Conservation (phyloP, 2,329 filamentous ascomycete genomes). For the Alternaria burnsii region DNA sequence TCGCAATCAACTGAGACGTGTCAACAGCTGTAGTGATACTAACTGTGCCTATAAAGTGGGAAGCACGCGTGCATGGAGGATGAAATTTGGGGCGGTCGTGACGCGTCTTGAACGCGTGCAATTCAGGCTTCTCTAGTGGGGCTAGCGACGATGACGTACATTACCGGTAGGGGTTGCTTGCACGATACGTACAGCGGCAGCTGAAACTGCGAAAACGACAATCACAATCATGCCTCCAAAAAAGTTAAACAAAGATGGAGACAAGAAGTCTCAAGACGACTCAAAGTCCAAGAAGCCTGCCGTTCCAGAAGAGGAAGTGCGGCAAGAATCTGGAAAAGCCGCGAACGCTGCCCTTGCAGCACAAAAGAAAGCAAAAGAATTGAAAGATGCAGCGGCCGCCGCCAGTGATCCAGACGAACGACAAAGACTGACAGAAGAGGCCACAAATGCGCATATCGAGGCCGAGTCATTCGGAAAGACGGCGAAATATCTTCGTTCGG, state of each 20-base stretch:
- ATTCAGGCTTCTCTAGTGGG: constrained; percentile 5
- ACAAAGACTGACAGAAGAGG: constrained; percentile 33
- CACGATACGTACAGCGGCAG: not conserved
- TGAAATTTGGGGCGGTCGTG: not conserved
- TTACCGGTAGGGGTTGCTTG: not conserved
- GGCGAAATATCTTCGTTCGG: constrained; percentile 35
- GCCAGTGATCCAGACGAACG: constrained; percentile 29
- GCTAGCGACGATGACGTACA: constrained; percentile 19
- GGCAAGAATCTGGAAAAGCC: constrained; percentile 30
- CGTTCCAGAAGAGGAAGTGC: constrained; percentile 29
- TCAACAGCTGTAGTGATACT: not conserved
- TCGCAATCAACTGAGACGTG: not conserved
- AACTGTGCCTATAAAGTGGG: not conserved
- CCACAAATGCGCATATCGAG: constrained; percentile 31
- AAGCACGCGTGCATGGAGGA: not conserved
- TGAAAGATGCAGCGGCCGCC: constrained; percentile 28
- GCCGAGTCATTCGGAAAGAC: constrained; percentile 37
- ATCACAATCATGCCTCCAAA: constrained; percentile 12
- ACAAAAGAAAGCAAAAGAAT: constrained; percentile 29
- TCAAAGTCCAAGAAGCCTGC: constrained; percentile 14
- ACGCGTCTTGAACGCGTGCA: constrained; percentile 4
- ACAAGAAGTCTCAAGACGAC: not conserved
- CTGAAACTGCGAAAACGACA: not conserved
- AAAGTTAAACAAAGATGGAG: constrained; percentile 8
- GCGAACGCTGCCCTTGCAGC: constrained; percentile 27